Evolutionary conservation across 176 grass and related monocot genomes (phyloP).

Genomic region (Phoenix dactylifera): DNA sequence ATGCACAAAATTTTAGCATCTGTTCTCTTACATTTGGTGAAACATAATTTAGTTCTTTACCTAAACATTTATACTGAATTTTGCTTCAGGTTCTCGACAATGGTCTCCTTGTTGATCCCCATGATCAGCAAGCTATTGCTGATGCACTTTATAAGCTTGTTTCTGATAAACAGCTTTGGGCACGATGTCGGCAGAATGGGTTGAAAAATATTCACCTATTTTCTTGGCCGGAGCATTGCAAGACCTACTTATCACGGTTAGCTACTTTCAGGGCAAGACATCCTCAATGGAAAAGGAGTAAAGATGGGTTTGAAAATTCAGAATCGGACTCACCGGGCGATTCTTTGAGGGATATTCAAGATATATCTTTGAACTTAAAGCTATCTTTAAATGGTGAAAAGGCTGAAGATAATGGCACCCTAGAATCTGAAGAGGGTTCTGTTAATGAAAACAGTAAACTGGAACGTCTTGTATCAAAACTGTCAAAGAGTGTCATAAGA

Average conservation of each 20-base stretch:
- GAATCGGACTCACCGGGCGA: slow-evolving; percentile 40
- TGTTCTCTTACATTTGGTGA: background rate
- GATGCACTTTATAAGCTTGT: slow-evolving; percentile 59
- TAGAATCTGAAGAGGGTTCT: slow-evolving; percentile 3
- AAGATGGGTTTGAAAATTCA: slow-evolving; percentile 32
- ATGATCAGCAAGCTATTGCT: slow-evolving; percentile 39
- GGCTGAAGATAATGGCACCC: slow-evolving; percentile 11
- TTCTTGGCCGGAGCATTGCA: slow-evolving; percentile 54
- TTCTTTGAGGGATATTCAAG: slow-evolving; percentile 42
- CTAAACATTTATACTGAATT: slow-evolving; percentile 4
- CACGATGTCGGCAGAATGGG: slow-evolving; percentile 41
- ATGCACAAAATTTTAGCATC: background rate
- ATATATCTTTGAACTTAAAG: slow-evolving; percentile 46
- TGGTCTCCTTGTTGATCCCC: slow-evolving; percentile 46
- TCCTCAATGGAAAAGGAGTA: slow-evolving; percentile 38
- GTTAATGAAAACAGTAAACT: slow-evolving; percentile 26
- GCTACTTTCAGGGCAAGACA: slow-evolving; percentile 36
- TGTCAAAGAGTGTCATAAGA: slow-evolving; percentile 18
- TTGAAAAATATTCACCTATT: slow-evolving; percentile 52
- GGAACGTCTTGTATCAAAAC: slow-evolving; percentile 23
- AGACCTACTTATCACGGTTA: slow-evolving; percentile 39
- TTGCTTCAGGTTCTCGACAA: slow-evolving; percentile 42
- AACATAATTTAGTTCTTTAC: too few relatives aligned
- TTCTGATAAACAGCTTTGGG: slow-evolving; percentile 51
- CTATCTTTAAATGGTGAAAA: slow-evolving; percentile 45